A percentile compares a stretch with the other conserved stretches of the same genome.
Evolutionary conservation across 441 rosid species (phyloP).

Genomic region (Breynia disticha): DNA sequence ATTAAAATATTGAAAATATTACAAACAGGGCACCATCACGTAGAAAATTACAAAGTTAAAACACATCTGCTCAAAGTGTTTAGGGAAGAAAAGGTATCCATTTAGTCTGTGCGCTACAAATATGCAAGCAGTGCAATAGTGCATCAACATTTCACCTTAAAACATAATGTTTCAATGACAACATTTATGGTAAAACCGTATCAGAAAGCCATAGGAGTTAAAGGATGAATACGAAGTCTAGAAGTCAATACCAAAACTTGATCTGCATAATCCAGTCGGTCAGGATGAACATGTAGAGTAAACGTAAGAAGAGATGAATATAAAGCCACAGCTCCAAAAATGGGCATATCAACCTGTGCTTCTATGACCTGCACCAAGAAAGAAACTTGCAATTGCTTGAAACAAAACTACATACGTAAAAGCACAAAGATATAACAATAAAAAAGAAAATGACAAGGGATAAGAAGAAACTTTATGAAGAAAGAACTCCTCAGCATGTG

Average conservation of each 20-base stretch:
- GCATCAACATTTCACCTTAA: too few relatives aligned
- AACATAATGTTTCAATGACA: too few relatives aligned
- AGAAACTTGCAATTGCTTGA: not conserved
- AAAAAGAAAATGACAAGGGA: not conserved
- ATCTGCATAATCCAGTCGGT: constrained; percentile 96
- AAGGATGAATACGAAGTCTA: constrained; percentile 9
- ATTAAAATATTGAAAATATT: too few relatives aligned
- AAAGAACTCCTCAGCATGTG: too few relatives aligned
- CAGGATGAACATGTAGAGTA: constrained; percentile 96
- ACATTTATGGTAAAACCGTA: not conserved
- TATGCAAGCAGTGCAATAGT: too few relatives aligned
- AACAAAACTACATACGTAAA: not conserved
- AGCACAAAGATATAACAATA: not conserved
- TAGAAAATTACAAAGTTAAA: too few relatives aligned
- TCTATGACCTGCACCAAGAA: constrained; percentile 87
- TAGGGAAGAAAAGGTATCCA: too few relatives aligned
- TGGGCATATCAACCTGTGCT: constrained; percentile 91
- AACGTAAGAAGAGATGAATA: constrained; percentile 96
- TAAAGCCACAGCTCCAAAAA: constrained; percentile 80
- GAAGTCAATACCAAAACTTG: constrained; percentile 78
- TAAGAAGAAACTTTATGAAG: not conserved
- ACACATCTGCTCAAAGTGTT: too few relatives aligned
- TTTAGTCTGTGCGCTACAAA: too few relatives aligned
- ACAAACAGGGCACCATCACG: not conserved
- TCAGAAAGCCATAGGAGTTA: not conserved